Percentiles rank a stretch among this genome's conserved stretches.
phyloP scores from a whole-genome alignment of 352 stramenopile genomes.

The Phytophthora ohioensis region DNA sequence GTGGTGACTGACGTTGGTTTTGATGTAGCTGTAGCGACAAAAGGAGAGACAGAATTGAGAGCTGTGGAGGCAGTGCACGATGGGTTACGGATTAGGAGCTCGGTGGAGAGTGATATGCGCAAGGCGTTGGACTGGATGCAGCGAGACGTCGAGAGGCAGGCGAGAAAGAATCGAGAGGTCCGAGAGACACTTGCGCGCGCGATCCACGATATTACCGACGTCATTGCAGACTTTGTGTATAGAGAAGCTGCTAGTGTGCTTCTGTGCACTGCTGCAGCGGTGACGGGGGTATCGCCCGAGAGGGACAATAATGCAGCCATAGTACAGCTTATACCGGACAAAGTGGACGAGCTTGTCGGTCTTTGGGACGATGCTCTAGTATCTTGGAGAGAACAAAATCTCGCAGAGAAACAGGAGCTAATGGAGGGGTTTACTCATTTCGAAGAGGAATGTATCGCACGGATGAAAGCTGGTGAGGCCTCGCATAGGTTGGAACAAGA shows the following conservation, averaged over 20 bases:
- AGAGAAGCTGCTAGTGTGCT: constrained; percentile 17
- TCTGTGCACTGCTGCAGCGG: constrained; percentile 17
- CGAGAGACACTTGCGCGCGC: constrained; percentile 33
- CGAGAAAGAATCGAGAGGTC: constrained; percentile 40
- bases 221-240: constrained; percentile 35
- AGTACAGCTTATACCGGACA: constrained; percentile 25
- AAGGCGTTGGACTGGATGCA: constrained; percentile 58
- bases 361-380: constrained; percentile 47
- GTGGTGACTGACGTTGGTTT: constrained; percentile 10
- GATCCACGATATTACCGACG: constrained; percentile 41
- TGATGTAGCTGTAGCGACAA: constrained; percentile 8
- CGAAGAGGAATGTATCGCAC: constrained; percentile 43
- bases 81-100: neutral
- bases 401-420: constrained; percentile 27
- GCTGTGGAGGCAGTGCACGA: constrained; percentile 1
- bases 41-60: neutral
- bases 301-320: constrained; percentile 31
- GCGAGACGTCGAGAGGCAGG: constrained; percentile 47
- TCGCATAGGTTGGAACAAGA: constrained; percentile 29
- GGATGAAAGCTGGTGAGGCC: constrained; percentile 28
- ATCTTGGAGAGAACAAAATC: constrained; percentile 41
- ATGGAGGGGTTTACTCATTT: constrained; percentile 31
- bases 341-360: constrained; percentile 27
- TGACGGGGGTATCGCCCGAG: constrained; percentile 25
- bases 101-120: constrained; percentile 33